These are phyloP conservation scores for Paxillus ammoniavirescens DNA, from an alignment of 768 basidiomycete genomes.

Conservation along the genomic window DNA sequence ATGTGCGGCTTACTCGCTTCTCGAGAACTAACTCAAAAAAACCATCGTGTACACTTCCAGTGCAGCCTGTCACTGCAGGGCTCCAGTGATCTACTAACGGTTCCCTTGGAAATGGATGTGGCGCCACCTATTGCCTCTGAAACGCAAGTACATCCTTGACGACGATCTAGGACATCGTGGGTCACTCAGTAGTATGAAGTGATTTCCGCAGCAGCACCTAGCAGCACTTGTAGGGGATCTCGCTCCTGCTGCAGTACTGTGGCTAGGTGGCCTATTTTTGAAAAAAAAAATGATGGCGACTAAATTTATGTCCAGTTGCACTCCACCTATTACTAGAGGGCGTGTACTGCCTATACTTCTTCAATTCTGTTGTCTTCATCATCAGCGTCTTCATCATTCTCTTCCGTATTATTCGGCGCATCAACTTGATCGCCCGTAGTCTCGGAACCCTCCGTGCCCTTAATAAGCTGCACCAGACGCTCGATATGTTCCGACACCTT, in stretches of 20 bases:
- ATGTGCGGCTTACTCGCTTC: not conserved
- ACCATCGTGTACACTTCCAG: not conserved
- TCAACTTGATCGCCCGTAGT: constrained; percentile 39
- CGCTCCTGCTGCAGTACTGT: not conserved
- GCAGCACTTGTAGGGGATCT: not conserved
- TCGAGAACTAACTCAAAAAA: not conserved
- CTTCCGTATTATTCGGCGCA: constrained; percentile 15
- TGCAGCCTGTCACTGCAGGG: not conserved
- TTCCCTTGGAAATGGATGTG: not conserved
- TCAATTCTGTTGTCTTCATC: constrained; percentile 75
- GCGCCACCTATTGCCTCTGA: not conserved
- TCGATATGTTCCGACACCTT: constrained; percentile 88
- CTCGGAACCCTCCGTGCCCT: constrained; percentile 67
- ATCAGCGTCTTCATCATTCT: constrained; percentile 36
- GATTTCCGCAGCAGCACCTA: not conserved
- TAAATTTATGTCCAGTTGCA: not conserved
- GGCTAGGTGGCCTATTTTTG: not conserved
- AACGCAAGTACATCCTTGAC: not conserved
- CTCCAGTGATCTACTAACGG: not conserved
- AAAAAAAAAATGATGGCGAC: not conserved
- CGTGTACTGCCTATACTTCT: constrained; percentile 46
- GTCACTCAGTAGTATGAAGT: not conserved
- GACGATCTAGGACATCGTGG: not conserved
- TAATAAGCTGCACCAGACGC: constrained; percentile 81
- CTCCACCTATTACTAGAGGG: constrained; percentile 7